These are phyloP conservation scores for Hygrocybe punicea DNA, from an alignment of 768 basidiomycete genomes.

Conservation along the genomic window DNA sequence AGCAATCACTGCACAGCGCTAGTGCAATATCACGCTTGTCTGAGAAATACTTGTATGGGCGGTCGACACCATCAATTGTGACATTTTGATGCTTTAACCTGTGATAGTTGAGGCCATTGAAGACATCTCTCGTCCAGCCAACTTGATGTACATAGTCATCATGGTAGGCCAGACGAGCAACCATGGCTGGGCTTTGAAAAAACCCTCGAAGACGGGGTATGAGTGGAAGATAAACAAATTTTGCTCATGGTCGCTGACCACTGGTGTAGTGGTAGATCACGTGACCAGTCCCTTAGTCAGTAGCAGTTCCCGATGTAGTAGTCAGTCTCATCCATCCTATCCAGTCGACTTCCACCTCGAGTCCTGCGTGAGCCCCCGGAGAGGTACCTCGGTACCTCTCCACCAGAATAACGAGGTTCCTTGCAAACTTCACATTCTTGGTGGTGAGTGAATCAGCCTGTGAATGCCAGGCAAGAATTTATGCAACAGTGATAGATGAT, in stretches of 20 bases:
- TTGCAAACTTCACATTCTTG: constrained; percentile 16
- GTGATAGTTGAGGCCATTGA: constrained; percentile 34
- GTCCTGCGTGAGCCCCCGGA: too few species aligned
- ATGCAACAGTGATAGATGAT: constrained; percentile 33
- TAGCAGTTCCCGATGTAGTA: too few species aligned
- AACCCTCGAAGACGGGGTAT: constrained; percentile 27
- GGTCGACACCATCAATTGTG: constrained; percentile 21
- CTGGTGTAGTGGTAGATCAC: too few species aligned
- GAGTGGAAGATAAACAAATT: constrained; percentile 27
- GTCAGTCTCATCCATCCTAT: too few species aligned
- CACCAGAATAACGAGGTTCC: constrained; percentile 16
- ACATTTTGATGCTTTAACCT: constrained; percentile 22
- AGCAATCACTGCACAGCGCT: constrained; percentile 43
- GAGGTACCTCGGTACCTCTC: too few species aligned
- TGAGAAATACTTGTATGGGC: constrained; percentile 33
- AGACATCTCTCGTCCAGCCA: constrained; percentile 31
- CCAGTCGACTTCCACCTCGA: too few species aligned
- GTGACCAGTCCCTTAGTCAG: too few species aligned
- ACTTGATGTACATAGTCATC: constrained; percentile 9
- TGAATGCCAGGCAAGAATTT: constrained; percentile 33
- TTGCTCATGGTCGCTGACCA: constrained; percentile 9
- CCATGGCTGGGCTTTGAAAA: constrained; percentile 10
- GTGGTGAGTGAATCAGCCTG: constrained; percentile 15
- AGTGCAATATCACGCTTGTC: constrained; percentile 42
- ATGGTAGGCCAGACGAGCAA: constrained; percentile 14